Base-by-base conservation (phyloP, 2,329 filamentous ascomycete genomes). In the Tolypocladium tropicale region DNA sequence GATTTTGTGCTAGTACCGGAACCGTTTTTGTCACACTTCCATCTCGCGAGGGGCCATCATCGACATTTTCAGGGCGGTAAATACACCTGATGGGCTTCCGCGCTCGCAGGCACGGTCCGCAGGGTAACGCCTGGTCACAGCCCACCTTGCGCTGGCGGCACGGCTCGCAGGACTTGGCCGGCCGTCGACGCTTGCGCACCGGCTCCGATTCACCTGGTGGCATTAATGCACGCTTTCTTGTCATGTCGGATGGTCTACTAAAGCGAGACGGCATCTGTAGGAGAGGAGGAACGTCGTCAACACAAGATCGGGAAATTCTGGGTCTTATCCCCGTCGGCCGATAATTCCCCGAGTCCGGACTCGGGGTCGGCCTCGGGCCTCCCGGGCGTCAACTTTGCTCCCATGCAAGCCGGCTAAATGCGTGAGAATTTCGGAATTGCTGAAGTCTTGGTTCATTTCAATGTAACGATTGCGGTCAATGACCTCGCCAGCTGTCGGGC, bases 81-180 rank as follows among this genome's bases (percentile, higher is more conserved):
- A 18, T 28, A 25, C 43, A 30, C 14, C 18, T 48, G 25, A 28
- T 48, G 23, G 43, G 43, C 5, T 9, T 48, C 6, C 43, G 25
- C 23, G 43, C 23, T 28, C 43, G 43, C 14, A 25, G 11, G 36
- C 52, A 41, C 10, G 52, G 52, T 39, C 21, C 39, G 37, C 52
- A 53, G 9, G 33, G 52, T 23, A 41, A n/a, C 2, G 30, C 23
- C 30, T 49, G 36, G n/a, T 56, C 55, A 46, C 55, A 53, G n/a
- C 37, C 50, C 14, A 56, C 34, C 43, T 56, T 53, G 41, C 49
- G 55, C 10, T 14, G 18, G 28, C 55, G 55, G 30, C 23, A 49
- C 6, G 50, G 36, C 36, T 53, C 50, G 51, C 55, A 56, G 4
- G 55, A 53, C 30, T 37, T 53, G 18, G 55, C 50, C 4, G 55